Evolutionary conservation across 345 rosid species (phyloP), one percentile per base, ranked within the genome.

Genomic region (Salix arbutifolia): DNA sequence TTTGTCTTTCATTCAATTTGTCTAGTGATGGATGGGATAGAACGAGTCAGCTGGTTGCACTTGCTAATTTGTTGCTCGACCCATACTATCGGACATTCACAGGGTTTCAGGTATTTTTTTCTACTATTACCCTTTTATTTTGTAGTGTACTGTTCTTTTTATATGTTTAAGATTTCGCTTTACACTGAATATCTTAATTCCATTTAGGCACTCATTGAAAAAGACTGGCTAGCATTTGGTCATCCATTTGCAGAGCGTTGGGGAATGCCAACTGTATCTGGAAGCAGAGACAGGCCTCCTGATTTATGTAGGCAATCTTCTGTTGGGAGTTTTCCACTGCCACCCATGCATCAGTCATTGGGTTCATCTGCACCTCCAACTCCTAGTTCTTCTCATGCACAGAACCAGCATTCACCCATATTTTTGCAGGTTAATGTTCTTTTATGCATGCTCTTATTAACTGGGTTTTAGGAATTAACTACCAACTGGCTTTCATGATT

Each of bases 1-100:
- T 40, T 46, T 64, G 65, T 56, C 64, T 58, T 16, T 58, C 28
- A 67, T 80, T 77, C 66, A 65, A 42, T 58, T 52, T 79, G 67
- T 86, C 83, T 83, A 96, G 99, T 80, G 99, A 96, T 83, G 99
- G 99, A 74, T 96, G 99, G 99, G 99, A 96, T 85, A 90, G 99
- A 90, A 96, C 99, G 75, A 89, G 92, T 68, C 99, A 96, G 86
- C 80, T 96, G 88, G 91, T 92, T 86, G 83, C 99, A 81, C 95
- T 96, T 50, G 97, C 99, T 70, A 89, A 89, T 80, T 83, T 96
- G 84, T 80, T 94, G 78, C 98, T 94, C 78, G 99, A 94, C 82
- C 99, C 99, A 79, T 96, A 92, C 82, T 93, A 96, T 81, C 83
- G 98, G 50, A 96, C 97, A 77, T 91, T 94, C 75, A 28, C 88